These are phyloP conservation scores for Akebia trifoliata DNA, from an alignment of 164 flowering plant species.

Conservation along the genomic window DNA sequence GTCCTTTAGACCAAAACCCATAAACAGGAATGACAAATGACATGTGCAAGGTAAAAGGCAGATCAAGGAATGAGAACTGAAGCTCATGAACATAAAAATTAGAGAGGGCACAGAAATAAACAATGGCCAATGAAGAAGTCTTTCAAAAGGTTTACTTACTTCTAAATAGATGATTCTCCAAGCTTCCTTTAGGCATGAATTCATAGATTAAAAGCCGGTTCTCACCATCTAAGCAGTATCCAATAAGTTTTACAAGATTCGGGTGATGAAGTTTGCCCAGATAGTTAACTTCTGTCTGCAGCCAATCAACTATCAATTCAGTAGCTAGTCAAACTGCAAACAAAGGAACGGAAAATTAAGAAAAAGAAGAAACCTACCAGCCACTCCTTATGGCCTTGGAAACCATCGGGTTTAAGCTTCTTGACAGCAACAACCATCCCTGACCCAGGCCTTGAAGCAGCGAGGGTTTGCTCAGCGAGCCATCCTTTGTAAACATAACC, in stretches of 20 bases:
- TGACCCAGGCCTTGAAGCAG: constrained; percentile 65
- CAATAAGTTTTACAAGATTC: constrained; percentile 82
- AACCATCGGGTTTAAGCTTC: constrained; percentile 81
- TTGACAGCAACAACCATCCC: constrained; percentile 83
- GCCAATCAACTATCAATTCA: constrained; percentile 11
- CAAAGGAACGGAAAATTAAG: background rate
- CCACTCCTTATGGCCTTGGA: constrained; percentile 68
- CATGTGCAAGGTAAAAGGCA: too few relatives aligned
- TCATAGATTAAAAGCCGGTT: constrained; percentile 85
- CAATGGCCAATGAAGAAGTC: background rate
- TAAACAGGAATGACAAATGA: too few relatives aligned
- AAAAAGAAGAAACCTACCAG: constrained; percentile 18
- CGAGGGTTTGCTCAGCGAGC: constrained; percentile 66
- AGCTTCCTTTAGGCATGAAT: constrained; percentile 92
- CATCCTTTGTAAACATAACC: constrained; percentile 91
- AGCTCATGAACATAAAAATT: too few relatives aligned
- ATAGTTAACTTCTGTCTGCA: constrained; percentile 85
- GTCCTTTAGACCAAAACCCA: too few relatives aligned
- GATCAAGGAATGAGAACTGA: too few relatives aligned
- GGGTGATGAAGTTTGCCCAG: constrained; percentile 87
- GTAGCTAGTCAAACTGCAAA: background rate
- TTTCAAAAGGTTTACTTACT: too few relatives aligned
- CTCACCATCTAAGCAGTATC: constrained; percentile 83
- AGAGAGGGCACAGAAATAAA: background rate
- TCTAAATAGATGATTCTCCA: constrained; percentile 90